Percentiles rank a stretch among this genome's conserved stretches.
phyloP scores from a whole-genome alignment of 176 grass and related monocot genomes.

The Avena insularis region DNA sequence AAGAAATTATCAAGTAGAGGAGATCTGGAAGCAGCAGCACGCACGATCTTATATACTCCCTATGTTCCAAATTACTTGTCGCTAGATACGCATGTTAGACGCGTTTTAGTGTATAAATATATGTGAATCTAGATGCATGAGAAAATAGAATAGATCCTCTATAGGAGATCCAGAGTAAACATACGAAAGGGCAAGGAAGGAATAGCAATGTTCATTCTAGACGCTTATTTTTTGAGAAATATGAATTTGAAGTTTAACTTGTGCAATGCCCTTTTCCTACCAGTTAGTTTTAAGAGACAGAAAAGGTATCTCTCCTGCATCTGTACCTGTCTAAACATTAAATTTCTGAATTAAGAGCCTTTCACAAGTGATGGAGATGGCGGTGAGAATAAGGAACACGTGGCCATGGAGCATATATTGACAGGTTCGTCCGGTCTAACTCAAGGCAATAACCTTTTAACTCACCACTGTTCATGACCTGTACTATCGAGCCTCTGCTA shows the following conservation, averaged over 20 bases:
- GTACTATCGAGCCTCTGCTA: slow-evolving; percentile 30
- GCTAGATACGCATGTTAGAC: too few species aligned
- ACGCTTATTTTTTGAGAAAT: background rate
- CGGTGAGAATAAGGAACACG: slow-evolving; percentile 38
- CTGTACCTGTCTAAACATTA: background rate
- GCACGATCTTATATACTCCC: too few species aligned
- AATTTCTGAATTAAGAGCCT: slow-evolving; percentile 1
- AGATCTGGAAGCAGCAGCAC: background rate
- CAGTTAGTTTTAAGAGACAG: background rate
- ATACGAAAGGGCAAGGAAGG: too few species aligned
- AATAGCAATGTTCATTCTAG: background rate
- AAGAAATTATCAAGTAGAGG: background rate
- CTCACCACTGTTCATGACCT: background rate
- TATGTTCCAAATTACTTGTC: too few species aligned
- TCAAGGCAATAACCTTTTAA: slow-evolving; percentile 37
- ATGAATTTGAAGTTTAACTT: background rate
- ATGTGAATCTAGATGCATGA: too few species aligned
- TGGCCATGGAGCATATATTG: slow-evolving; percentile 24
- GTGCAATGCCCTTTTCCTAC: background rate
- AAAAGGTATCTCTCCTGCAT: background rate
- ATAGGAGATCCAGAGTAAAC: too few species aligned
- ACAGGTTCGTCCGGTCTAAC: slow-evolving; percentile 28
- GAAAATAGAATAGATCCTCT: too few species aligned
- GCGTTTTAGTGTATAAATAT: too few species aligned
- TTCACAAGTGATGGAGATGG: background rate